Conservation (phyloP, 148 eudicot genomes). For the Drosera capensis region DNA sequence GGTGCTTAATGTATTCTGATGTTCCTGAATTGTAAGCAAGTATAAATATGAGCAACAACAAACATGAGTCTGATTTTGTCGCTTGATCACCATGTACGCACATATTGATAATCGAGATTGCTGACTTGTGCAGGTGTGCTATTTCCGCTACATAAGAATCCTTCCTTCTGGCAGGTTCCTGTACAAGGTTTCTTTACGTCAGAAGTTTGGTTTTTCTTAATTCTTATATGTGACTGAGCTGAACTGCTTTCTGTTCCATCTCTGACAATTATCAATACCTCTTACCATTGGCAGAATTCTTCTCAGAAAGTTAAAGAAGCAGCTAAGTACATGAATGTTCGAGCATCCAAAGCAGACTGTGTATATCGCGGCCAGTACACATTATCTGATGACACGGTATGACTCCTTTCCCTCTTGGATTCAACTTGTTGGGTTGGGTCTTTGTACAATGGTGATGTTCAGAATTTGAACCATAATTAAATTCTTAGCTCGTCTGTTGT, state of each 20-base stretch:
- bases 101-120: too few relatives aligned
- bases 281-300: conserved; percentile 44
- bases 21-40: not conserved
- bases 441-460: not conserved
- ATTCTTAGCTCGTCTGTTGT: too few relatives aligned
- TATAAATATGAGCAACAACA: too few relatives aligned
- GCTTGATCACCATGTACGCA: too few relatives aligned
- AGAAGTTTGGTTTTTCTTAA: not conserved
- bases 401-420: not conserved
- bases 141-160: conserved; percentile 80
- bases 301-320: conserved; percentile 81
- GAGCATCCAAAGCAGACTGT: conserved; percentile 46
- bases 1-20: too few relatives aligned
- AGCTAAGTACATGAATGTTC: conserved; percentile 57
- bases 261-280: conserved; percentile 3
- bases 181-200: conserved; percentile 46
- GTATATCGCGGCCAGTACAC: conserved; percentile 74
- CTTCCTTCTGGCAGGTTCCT: conserved; percentile 87
- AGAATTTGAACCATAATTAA: too few relatives aligned
- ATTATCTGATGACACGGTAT: conserved; percentile 73
- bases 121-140: conserved; percentile 58
- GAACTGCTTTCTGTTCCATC: not conserved
- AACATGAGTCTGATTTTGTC: too few relatives aligned
- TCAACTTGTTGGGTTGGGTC: not conserved
- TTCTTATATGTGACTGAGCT: conserved; percentile 5